These are phyloP conservation scores for Fusarium sp. DNA, from an alignment of 2,329 filamentous ascomycete genomes.

Conservation along the genomic window DNA sequence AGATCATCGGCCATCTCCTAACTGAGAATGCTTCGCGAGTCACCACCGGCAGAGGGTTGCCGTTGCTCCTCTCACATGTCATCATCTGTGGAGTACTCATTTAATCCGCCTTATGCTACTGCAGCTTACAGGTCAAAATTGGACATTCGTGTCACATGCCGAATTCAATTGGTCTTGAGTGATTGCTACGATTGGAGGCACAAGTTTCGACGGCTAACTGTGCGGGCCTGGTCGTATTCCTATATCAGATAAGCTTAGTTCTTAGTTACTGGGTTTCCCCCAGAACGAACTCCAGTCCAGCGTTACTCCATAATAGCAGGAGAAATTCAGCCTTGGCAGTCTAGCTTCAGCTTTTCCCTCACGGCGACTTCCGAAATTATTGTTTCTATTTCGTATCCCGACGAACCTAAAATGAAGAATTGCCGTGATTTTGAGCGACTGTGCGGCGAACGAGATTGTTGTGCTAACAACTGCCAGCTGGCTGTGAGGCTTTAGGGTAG, in stretches of 20 bases:
- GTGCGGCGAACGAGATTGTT: neutral
- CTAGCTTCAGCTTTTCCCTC: neutral
- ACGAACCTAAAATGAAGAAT: neutral
- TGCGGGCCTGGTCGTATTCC: neutral
- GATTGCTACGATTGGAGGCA: neutral
- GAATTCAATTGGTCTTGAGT: neutral
- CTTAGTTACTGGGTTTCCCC: neutral
- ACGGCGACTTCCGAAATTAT: neutral
- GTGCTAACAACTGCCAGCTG: neutral
- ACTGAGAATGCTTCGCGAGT: constrained; percentile 5
- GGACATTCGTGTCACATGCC: neutral
- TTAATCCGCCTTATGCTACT: neutral
- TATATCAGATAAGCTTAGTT: neutral
- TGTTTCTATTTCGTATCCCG: neutral
- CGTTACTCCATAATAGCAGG: neutral
- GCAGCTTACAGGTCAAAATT: neutral
- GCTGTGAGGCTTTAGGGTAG: neutral
- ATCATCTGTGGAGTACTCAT: neutral
- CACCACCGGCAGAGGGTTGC: neutral
- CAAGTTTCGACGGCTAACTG: neutral
- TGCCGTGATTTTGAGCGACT: neutral
- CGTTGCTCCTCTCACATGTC: neutral
- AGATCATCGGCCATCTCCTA: neutral
- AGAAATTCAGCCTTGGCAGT: neutral
- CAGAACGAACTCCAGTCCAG: neutral